Evolutionary conservation across 176 grass and related monocot species (phyloP).

Genomic region (Lolium rigidum): DNA sequence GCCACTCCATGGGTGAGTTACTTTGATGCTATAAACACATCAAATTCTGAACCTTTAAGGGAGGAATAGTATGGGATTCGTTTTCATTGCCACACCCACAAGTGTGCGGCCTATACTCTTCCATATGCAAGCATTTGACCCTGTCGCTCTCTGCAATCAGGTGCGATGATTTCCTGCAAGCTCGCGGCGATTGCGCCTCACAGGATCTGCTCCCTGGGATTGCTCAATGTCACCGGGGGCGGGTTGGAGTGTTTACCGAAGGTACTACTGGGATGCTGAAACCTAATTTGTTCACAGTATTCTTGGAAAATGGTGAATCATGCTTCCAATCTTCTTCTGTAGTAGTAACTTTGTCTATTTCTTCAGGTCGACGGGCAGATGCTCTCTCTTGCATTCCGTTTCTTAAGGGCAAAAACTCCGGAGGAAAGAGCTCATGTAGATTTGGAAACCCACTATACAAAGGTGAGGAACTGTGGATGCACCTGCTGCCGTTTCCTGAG

Average conservation of each 20-base stretch:
- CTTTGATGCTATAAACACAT: neutral
- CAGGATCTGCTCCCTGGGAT: conserved; percentile 71
- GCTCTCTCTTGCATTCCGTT: conserved; percentile 92
- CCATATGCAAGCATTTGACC: neutral
- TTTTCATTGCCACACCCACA: neutral
- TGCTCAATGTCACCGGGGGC: conserved; percentile 97
- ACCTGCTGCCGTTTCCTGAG: neutral
- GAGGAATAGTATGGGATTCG: neutral
- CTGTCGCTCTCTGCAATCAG: conserved; percentile 49
- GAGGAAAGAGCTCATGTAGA: conserved; percentile 94
- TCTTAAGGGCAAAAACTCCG: conserved; percentile 87
- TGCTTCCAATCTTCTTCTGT: neutral
- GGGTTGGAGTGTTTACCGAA: conserved; percentile 96
- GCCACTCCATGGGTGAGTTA: conserved; percentile 91
- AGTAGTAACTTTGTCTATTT: conserved; percentile 3
- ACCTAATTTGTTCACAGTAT: neutral
- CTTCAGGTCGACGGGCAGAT: conserved; percentile 84
- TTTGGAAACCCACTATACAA: conserved; percentile 93
- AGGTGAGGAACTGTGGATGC: conserved; percentile 52
- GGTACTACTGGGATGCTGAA: conserved; percentile 57
- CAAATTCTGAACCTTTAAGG: neutral
- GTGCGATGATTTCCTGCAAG: conserved; percentile 95
- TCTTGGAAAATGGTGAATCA: neutral
- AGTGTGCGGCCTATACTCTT: neutral
- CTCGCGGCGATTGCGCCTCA: conserved; percentile 78